A percentile compares a stretch with the other conserved stretches of the same genome.
Conservation (phyloP, 345 rosid species). For the Syzygium aqueum region DNA sequence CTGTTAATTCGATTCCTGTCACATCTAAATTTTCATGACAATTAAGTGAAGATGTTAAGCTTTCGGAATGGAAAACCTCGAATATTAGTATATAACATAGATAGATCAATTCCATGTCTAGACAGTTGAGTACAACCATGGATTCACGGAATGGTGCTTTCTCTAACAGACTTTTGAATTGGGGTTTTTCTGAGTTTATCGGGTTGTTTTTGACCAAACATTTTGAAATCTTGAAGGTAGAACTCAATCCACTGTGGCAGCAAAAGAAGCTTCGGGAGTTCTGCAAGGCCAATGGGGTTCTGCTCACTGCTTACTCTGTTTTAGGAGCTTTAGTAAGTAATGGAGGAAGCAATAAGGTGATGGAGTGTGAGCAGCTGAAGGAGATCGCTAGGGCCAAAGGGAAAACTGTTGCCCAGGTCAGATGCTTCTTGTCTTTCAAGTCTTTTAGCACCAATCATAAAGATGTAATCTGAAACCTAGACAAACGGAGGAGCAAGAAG, state of each 20-base stretch:
- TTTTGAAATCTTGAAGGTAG: conserved; percentile 40
- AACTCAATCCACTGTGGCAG: conserved; percentile 81
- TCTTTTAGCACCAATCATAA: background rate
- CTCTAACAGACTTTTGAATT: background rate
- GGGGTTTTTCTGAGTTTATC: background rate
- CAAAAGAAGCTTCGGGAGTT: conserved; percentile 56
- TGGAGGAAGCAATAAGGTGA: conserved; percentile 60
- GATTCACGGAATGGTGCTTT: background rate
- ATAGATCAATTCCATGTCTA: background rate
- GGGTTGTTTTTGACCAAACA: background rate
- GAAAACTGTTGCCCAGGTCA: conserved; percentile 74
- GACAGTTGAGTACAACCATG: background rate
- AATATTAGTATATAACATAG: background rate
- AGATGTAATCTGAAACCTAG: background rate
- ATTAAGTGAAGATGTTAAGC: background rate
- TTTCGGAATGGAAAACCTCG: background rate
- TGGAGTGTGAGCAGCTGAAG: conserved; percentile 53
- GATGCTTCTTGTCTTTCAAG: background rate
- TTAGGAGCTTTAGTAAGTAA: conserved; percentile 53
- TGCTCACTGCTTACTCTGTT: conserved; percentile 51
- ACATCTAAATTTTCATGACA: background rate
- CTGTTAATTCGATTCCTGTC: background rate
- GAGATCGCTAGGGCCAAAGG: conserved; percentile 55
- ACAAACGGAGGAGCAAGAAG: background rate
- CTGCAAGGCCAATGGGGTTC: conserved; percentile 41